A percentile compares a stretch with the other conserved stretches of the same genome.
These are phyloP conservation scores for Phaeodactylum tricornutum DNA, from an alignment of 108 stramenopile species.

Conservation along the genomic window DNA sequence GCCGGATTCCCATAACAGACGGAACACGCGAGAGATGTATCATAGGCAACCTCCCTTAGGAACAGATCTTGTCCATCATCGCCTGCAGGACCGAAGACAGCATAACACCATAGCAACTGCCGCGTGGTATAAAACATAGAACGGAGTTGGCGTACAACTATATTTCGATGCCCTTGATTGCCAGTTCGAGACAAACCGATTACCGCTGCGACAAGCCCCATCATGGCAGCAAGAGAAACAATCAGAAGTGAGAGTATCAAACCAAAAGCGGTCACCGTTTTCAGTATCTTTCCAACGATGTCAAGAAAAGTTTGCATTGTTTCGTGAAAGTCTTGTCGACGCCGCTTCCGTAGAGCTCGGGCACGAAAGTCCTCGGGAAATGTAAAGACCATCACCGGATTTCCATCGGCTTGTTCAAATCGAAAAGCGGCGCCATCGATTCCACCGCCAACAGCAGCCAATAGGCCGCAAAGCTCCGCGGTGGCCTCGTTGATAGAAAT, in stretches of 20 bases:
- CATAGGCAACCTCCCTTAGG: slow-evolving; percentile 68
- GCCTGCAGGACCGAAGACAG: slow-evolving; percentile 47
- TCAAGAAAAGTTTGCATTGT: slow-evolving; percentile 7
- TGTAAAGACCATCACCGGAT: slow-evolving; percentile 57
- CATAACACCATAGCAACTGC: slow-evolving; percentile 75
- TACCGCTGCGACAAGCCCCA: slow-evolving; percentile 59
- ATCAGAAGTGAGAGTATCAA: slow-evolving; percentile 66
- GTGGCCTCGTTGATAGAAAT: slow-evolving; percentile 67
- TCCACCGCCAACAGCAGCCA: slow-evolving; percentile 61
- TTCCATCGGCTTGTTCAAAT: slow-evolving; percentile 37
- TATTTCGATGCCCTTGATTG: slow-evolving; percentile 9
- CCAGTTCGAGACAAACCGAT: slow-evolving; percentile 55
- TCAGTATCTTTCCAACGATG: slow-evolving; percentile 30
- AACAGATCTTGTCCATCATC: slow-evolving; percentile 54
- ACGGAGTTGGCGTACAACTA: slow-evolving; percentile 40
- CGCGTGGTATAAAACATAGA: slow-evolving; percentile 46
- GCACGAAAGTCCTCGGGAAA: slow-evolving; percentile 71
- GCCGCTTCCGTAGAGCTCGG: slow-evolving; percentile 24
- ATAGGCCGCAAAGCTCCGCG: slow-evolving; percentile 63
- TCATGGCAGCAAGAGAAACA: slow-evolving; percentile 45
- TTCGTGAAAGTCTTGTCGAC: slow-evolving; percentile 26
- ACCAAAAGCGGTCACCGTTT: slow-evolving; percentile 71
- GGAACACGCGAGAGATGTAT: slow-evolving; percentile 48
- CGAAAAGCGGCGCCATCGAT: slow-evolving; percentile 56
- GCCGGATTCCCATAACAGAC: slow-evolving; percentile 60